phyloP scores from a whole-genome alignment of 192 early-diverging fungal genomes.

The Backusella liffmaniae region DNA sequence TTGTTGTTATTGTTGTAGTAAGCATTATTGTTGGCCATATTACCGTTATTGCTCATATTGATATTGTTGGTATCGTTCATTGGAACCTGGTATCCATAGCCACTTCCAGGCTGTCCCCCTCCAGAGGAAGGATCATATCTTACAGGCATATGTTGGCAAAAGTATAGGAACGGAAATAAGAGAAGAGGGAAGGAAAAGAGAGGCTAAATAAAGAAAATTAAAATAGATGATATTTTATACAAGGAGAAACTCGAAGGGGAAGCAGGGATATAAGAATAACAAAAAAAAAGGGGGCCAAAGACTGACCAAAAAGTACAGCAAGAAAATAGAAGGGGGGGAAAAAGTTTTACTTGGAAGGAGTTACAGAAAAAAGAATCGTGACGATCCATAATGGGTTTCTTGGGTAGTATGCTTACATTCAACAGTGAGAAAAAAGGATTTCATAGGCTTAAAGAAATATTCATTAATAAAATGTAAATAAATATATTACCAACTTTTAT shows the following conservation, averaged over 20 bases:
- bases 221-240: not conserved
- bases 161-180: not conserved
- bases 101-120: constrained; percentile 7
- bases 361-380: not conserved
- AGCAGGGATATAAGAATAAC: not conserved
- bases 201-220: constrained; percentile 6
- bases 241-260: not conserved
- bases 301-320: not conserved
- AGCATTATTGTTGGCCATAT: not conserved
- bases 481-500: not conserved
- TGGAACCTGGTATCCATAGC: constrained; percentile 1
- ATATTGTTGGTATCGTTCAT: not conserved
- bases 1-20: not conserved
- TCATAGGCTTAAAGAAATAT: not conserved
- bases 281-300: not conserved
- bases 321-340: constrained; percentile 2
- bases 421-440: not conserved
- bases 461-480: not conserved
- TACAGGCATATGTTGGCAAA: not conserved
- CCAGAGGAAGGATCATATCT: constrained; percentile 13
- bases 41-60: not conserved
- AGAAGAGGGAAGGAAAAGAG: not conserved
- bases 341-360: not conserved
- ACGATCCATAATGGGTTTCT: not conserved
- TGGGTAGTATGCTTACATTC: not conserved